Base-by-base conservation (phyloP, 2,329 filamentous ascomycete species). In the Reticulascus tulasneorum region DNA sequence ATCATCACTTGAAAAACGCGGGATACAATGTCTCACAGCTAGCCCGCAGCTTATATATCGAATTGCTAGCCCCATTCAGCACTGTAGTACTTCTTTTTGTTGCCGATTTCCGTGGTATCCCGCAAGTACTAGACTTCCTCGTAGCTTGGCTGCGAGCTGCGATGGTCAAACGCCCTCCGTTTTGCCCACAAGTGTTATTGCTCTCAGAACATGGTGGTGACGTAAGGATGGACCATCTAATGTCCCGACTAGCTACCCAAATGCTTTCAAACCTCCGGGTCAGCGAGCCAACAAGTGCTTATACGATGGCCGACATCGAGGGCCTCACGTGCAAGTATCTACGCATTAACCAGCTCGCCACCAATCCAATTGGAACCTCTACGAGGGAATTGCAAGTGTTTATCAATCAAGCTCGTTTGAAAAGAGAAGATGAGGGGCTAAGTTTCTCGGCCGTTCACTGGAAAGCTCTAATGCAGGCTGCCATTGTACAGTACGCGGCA, bases 101-200 rank as follows among this genome's bases (percentile, higher is more conserved):
- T 16, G 17, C 21, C 12, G 30, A 33, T 11, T 33, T 33, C 12
- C 9, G 30, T 18, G 4, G 22, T 8, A 11, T 21, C n/a, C 16
- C 30, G 17, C 23, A 23, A 25, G n/a, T 33, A n/a, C 13, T 33
- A 15, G 20, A 33, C 21, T 33, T 33, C 15, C 13, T 33, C 7
- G 23, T 15, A 23, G 21, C 20, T 5, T 33, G 20, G 30, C 21
- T 33, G n/a, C 23, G 30, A 15, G 23, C 30, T 15, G 30, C 30
- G 9, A 33, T 33, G 30, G 22, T 33, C 10, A 33, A 22, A 31
- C 17, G 19, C 6, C 29, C n/a, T 31, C 29, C 29, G 10, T 31
- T 31, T 19, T 31, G 17, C 23, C 29, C 29, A 15, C 11, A 23
- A 23, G 19, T 31, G 13, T 22, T 31, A 12, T 15, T 31, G 11